Evolutionary conservation across 306 rosid species (phyloP), one percentile per base, ranked within the genome.

Genomic region (Luffa aegyptiaca): DNA sequence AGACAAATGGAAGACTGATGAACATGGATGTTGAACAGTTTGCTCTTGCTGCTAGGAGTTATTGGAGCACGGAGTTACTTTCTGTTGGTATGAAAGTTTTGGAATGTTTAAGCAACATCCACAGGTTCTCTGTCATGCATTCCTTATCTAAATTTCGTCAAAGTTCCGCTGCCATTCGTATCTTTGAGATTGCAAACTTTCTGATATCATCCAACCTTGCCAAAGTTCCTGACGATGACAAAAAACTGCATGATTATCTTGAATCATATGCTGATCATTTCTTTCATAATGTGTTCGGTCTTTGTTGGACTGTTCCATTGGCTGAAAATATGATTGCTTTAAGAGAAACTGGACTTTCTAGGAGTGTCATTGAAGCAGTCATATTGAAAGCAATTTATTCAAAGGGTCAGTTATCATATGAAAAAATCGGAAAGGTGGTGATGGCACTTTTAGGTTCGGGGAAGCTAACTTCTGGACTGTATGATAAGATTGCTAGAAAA

Each of bases 351-450:
- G 52, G 69, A 41, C 10, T 75, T 65, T 89, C 66, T 64, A 68
- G 33, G 41, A 58, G 66, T 35, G 69, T 90, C 17, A 61, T 80
- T n/a, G 11, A 80, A 80, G 85, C 81, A 6, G n/a, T 76, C 9
- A 61, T 88, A 14, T 7, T 13, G 65, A 86, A 84, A 21, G 82
- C n/a, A 41, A 80, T 82, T 37, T 44, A 61, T 42, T 66, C 26
- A 35, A 36, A 69, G 7, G 66, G 4, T 49, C 52, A 37, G 53
- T 64, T 87, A 53, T 72, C 90, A 21, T 41, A 76, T 63, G 90
- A 84, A 45, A 75, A 76, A 81, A 84, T 92, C 45, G 97, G 94
- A 85, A 82, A 82, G 57, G 79, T 86, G 14, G 83, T 72, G 5
- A 80, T 85, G 84, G 75, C 80, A 80, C 78, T 86, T 79, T 80